A percentile compares a stretch with the other conserved stretches of the same genome.
Evolutionary conservation across 805 yeast species (phyloP).

Genomic region (Candida ficus): DNA sequence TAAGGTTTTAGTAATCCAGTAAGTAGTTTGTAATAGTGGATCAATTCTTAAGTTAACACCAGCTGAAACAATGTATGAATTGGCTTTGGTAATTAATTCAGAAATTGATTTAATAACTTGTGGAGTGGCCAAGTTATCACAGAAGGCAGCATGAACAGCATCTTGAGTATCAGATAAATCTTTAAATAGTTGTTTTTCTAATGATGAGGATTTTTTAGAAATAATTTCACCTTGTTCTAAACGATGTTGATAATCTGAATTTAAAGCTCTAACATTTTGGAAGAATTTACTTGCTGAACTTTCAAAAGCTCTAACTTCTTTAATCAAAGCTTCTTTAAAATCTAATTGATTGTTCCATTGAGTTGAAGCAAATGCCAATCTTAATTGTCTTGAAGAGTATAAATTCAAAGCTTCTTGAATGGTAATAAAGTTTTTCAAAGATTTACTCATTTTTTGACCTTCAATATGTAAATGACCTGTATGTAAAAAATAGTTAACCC

Average conservation of each 20-base stretch:
- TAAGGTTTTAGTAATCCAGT: conserved; percentile 68
- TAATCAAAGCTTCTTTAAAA: conserved; percentile 75
- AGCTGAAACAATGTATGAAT: conserved; percentile 63
- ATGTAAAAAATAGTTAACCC: conserved; percentile 96
- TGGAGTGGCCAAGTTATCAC: conserved; percentile 85
- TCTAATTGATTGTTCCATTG: conserved; percentile 93
- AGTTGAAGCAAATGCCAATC: conserved; percentile 85
- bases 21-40: conserved; percentile 56
- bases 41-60: conserved; percentile 54
- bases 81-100: conserved; percentile 66
- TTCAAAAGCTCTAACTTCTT: conserved; percentile 76
- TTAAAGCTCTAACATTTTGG: conserved; percentile 78
- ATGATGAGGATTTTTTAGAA: conserved; percentile 53
- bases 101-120: conserved; percentile 58
- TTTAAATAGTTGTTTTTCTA: conserved; percentile 51
- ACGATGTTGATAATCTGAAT: conserved; percentile 54
- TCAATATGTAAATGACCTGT: conserved; percentile 97
- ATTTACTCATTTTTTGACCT: conserved; percentile 97
- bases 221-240: conserved; percentile 44
- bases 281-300: conserved; percentile 75
- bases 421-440: conserved; percentile 91
- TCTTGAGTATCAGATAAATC: conserved; percentile 47
- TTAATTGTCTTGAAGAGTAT: conserved; percentile 74
- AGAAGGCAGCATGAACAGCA: conserved; percentile 69
- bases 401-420: conserved; percentile 79